Evolutionary conservation across 768 basidiomycete species (phyloP).

Genomic region (Psilocybe sp.): DNA sequence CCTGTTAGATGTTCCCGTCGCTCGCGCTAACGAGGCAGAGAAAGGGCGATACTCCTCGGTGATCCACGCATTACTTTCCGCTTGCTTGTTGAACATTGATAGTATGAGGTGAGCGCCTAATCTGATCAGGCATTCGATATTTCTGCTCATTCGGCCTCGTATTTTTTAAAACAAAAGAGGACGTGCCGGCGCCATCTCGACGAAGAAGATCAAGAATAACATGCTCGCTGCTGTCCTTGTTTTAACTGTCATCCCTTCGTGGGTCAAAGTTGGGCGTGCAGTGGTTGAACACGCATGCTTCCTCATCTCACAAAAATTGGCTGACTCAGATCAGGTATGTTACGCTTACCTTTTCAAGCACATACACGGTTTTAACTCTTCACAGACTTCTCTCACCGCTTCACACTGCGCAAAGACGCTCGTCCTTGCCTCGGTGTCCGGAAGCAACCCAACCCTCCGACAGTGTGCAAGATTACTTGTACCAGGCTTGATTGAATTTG

Average conservation of each 20-base stretch:
- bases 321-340: slow-evolving; percentile 66
- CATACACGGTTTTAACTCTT: too few species aligned
- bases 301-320: slow-evolving; percentile 76
- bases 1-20: slow-evolving; percentile 56
- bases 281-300: slow-evolving; percentile 85
- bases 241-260: slow-evolving; percentile 72
- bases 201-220: slow-evolving; percentile 88
- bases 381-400: slow-evolving; percentile 79
- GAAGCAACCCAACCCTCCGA: slow-evolving; percentile 57
- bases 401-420: slow-evolving; percentile 89
- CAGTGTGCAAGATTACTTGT: slow-evolving; percentile 72
- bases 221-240: slow-evolving; percentile 83
- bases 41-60: slow-evolving; percentile 55
- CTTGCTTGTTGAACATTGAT: slow-evolving; percentile 83
- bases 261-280: slow-evolving; percentile 64
- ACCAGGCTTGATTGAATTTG: slow-evolving; percentile 78
- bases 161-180: slow-evolving; percentile 58
- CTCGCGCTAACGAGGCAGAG: slow-evolving; percentile 31
- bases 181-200: slow-evolving; percentile 71
- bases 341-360: too few species aligned
- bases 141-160: background rate
- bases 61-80: slow-evolving; percentile 80
- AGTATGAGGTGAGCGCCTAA: slow-evolving; percentile 73
- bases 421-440: slow-evolving; percentile 65
- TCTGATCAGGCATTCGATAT: background rate